Evolutionary conservation across 257 asterid species (phyloP), one percentile per base, ranked within the genome.

Genomic region (Penstemon barbatus): DNA sequence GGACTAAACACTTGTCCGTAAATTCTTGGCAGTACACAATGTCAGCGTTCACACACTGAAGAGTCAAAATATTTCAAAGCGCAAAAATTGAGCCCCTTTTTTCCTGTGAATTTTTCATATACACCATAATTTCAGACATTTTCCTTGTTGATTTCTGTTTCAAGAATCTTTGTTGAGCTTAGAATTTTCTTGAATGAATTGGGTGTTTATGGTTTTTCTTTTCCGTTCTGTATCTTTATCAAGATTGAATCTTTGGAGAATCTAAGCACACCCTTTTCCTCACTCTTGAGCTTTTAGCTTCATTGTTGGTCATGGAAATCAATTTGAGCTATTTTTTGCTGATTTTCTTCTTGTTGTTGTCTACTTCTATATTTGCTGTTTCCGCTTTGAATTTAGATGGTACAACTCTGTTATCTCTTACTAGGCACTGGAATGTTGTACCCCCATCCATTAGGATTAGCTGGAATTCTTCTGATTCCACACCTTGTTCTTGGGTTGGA

Each of bases 401-500:
- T 53, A 73, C 72, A 58, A 25, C 86, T 66, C 89, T 92, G 44
- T 70, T 92, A 62, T 84, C 96, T 25, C 78, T 92, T 5, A 42
- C 66, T 45, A 85, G 78, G 68, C 90, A 79, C 58, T 92, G 96
- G 93, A 61, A 77, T 6, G 54, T 64, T 33, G 84, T 79, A 63
- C 95, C 96, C 76, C 79, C 89, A 46, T 74, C 87, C 82, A 81
- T 92, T 71, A 75, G 70, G 55, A 52, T 13, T 62, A 85, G 78
- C 82, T 92, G 98, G 97, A 89, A 87, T 81, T 86, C 85, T 73
- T 92, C 97, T 57, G 77, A 79, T 79, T 41, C 91, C 76, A 82
- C 85, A 11, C 96, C 96, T 45, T 92, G 98, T 74, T 86, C 89
- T 1, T 92, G 98, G 98, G 5, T 62, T 51, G 96, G 98, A 3